phyloP scores from a whole-genome alignment of 1,139 yeast species.

The Blastobotrys raffinosifermentans region DNA sequence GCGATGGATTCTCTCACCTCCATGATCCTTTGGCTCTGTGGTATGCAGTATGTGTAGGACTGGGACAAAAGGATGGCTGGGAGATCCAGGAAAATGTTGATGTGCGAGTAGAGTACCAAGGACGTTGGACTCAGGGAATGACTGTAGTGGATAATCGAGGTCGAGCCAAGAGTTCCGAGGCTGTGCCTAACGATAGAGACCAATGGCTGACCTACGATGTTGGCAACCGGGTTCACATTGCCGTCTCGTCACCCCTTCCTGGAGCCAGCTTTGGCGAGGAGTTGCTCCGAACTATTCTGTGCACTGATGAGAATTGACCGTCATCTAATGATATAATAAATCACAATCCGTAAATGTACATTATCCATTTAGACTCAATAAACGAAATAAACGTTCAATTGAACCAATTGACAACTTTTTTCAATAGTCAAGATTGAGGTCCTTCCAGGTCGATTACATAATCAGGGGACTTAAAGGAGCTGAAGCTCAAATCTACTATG shows the following conservation, averaged over 20 bases:
- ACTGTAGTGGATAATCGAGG: conserved; percentile 35
- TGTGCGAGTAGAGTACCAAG: conserved; percentile 37
- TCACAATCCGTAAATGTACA: too few relatives aligned
- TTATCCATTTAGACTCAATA: too few relatives aligned
- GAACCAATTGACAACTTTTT: too few relatives aligned
- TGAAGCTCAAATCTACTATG: too few relatives aligned
- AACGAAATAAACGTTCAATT: too few relatives aligned
- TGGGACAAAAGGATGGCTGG: conserved; percentile 24
- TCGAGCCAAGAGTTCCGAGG: conserved; percentile 22
- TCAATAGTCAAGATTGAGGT: background rate
- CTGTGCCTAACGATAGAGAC: conserved; percentile 22
- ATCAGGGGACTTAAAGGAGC: too few relatives aligned
- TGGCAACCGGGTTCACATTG: conserved; percentile 29
- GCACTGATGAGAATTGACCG: too few relatives aligned
- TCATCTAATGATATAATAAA: too few relatives aligned
- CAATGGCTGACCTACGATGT: conserved; percentile 25
- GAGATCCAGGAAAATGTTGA: conserved; percentile 25
- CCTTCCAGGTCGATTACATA: too few relatives aligned
- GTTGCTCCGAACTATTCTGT: too few relatives aligned
- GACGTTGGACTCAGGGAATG: conserved; percentile 35
- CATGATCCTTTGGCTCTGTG: conserved; percentile 41
- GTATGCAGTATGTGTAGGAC: conserved; percentile 24
- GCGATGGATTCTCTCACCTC: conserved; percentile 25
- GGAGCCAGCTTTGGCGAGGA: conserved; percentile 3
- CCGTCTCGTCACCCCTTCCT: conserved; percentile 24